A percentile compares a stretch with the other conserved stretches of the same genome.
phyloP scores from a whole-genome alignment of 2,329 filamentous ascomycete species.

The Cercospora nicotianae region DNA sequence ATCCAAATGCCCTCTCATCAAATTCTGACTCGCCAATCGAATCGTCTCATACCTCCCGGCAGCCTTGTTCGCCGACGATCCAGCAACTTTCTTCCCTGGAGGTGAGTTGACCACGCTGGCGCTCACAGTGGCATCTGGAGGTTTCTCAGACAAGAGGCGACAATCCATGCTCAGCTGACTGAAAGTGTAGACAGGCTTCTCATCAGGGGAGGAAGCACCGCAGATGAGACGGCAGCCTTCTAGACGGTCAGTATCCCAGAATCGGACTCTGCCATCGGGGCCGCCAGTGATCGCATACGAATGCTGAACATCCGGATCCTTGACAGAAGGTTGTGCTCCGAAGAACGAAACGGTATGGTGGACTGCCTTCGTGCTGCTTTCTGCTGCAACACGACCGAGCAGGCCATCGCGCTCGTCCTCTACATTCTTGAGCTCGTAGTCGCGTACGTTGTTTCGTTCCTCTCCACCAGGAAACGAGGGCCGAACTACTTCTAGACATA shows the following conservation, averaged over 20 bases:
- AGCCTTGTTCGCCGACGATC: conserved; percentile 15
- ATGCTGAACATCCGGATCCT: conserved; percentile 69
- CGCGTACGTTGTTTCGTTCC: conserved; percentile 49
- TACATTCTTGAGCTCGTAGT: conserved; percentile 81
- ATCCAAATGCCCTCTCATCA: conserved; percentile 85
- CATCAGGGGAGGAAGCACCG: conserved; percentile 63
- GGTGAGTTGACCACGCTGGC: conserved; percentile 33
- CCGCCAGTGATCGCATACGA: conserved; percentile 86
- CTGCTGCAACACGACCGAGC: conserved; percentile 70
- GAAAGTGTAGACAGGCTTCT: conserved; percentile 68
- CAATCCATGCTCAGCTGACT: conserved; percentile 44
- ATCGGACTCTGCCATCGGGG: conserved; percentile 85
- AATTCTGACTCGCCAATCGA: conserved; percentile 79
- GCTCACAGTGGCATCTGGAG: conserved; percentile 22
- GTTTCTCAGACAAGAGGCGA: conserved; percentile 42
- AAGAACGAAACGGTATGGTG: conserved; percentile 51
- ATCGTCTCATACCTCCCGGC: conserved; percentile 71
- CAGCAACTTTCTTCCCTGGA: conserved; percentile 40
- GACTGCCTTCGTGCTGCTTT: conserved; percentile 12
- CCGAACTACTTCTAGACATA: conserved; percentile 87
- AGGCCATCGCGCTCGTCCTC: conserved; percentile 90
- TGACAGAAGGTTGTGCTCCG: conserved; percentile 68
- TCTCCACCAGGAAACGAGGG: conserved; percentile 59
- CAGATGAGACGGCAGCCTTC: conserved; percentile 80
- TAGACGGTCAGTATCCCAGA: conserved; percentile 82